Evolutionary conservation across 345 rosid species (phyloP), one percentile per base, ranked within the genome.

Genomic region (Salix purpurea): DNA sequence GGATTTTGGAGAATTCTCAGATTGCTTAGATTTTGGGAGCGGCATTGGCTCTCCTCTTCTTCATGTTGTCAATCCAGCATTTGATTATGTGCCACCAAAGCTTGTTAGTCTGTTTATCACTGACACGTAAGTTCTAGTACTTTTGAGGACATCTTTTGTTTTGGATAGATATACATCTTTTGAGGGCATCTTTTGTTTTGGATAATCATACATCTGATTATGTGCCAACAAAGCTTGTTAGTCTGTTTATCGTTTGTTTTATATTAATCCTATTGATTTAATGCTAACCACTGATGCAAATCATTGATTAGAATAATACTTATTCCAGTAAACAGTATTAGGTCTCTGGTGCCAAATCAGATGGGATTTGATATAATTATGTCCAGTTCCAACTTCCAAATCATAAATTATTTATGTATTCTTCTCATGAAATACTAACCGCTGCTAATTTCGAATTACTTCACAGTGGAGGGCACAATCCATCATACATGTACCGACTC

Each of bases 1-100:
- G 74, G 97, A 96, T 84, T 96, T 96, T 83, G 98, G 99, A 76
- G 98, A 96, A 79, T 92, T 96, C 86, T 96, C 99, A 54, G 97
- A 96, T 85, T 92, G 97, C 86, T 79, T 96, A 86, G 98, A 94
- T 78, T 94, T 85, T 77, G 91, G 94, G 76, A 84, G 80, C 70
- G 90, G 86, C 77, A 75, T 74, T 1, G 95, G 96, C 48, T 85
- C 94, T 79, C 93, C 92, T 36, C 94, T 87, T 78, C 94, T 96
- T 83, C 97, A 90, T 78, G 94, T 96, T 78, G 93, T 96, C 77
- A 96, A 96, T 79, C 99, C 98, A 79, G 84, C 92, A 32, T 96
- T 96, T 74, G 97, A 94, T 84, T 96, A 90, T 82, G 97, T 96
- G 65, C 99, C 99, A 42, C 97, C 98, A 24, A 89, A 88, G 87